A percentile compares a stretch with the other conserved stretches of the same genome.
phyloP scores from a whole-genome alignment of 1,139 yeast species.

The Debaryomyces singareniensis region DNA sequence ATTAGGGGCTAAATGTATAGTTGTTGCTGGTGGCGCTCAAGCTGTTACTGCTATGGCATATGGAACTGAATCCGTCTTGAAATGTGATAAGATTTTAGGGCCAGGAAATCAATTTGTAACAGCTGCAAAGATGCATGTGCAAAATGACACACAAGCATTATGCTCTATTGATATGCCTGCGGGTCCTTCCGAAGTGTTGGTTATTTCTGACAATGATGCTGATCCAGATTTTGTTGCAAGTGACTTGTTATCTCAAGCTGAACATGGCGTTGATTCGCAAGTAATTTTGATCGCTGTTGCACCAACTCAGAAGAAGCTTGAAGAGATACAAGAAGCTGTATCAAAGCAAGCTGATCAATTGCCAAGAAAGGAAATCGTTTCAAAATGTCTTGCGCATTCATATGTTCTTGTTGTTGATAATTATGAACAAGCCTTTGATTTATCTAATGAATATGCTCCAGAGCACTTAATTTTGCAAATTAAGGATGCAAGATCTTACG shows the following conservation, averaged over 20 bases:
- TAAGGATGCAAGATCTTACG: constrained; percentile 66
- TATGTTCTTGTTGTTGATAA: constrained; percentile 43
- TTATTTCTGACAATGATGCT: constrained; percentile 78
- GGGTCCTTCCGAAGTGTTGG: constrained; percentile 96
- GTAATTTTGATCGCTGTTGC: constrained; percentile 84
- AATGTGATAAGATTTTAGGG: constrained; percentile 94
- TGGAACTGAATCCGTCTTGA: constrained; percentile 87
- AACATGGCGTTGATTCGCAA: constrained; percentile 97
- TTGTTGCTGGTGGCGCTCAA: constrained; percentile 98
- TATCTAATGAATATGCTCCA: constrained; percentile 91
- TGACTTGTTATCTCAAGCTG: constrained; percentile 95
- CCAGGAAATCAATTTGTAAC: constrained; percentile 99
- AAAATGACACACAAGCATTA: constrained; percentile 89
- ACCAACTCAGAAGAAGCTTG: constrained; percentile 53
- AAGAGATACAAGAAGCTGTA: constrained; percentile 72
- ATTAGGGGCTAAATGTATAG: constrained; percentile 83
- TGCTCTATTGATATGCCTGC: constrained; percentile 99
- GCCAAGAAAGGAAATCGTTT: constrained; percentile 90
- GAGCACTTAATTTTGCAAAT: constrained; percentile 94
- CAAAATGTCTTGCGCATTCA: constrained; percentile 89
- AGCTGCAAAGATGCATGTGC: constrained; percentile 97
- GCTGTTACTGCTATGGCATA: constrained; percentile 98
- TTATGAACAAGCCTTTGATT: constrained; percentile 28
- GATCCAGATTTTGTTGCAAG: constrained; percentile 95
- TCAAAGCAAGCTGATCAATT: constrained; percentile 76